Conservation (phyloP, 352 stramenopile genomes). For the Phytophthora syringae region DNA sequence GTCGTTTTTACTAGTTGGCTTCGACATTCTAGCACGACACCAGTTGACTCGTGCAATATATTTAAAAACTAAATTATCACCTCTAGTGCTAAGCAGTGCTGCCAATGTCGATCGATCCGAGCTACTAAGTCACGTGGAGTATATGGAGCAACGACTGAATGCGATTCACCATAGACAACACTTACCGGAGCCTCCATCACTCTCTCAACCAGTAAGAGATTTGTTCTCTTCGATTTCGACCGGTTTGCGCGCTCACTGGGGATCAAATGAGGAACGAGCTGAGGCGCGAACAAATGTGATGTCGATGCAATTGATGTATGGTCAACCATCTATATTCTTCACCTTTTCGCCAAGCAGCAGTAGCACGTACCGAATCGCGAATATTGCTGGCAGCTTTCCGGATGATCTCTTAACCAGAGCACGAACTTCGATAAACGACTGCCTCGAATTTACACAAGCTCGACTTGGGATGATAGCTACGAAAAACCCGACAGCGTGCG, state of each 20-base stretch:
- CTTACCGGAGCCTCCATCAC: neutral
- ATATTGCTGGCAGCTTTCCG: neutral
- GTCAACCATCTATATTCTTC: constrained; percentile 8
- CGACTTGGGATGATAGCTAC: constrained; percentile 3
- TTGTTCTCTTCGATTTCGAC: constrained; percentile 1
- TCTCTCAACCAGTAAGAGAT: neutral
- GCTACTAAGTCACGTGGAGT: constrained; percentile 4
- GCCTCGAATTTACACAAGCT: constrained; percentile 3
- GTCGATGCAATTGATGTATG: neutral
- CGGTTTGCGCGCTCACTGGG: constrained; percentile 5
- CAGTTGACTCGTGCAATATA: neutral
- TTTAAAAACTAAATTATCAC: neutral
- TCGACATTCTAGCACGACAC: constrained; percentile 8
- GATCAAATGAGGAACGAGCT: constrained; percentile 8
- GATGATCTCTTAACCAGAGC: neutral
- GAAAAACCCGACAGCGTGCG: neutral
- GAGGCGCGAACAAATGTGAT: constrained; percentile 1
- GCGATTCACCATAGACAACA: neutral
- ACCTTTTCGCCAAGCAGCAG: constrained; percentile 4
- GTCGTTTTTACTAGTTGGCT: constrained; percentile 13
- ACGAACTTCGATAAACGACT: neutral
- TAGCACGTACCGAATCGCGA: neutral
- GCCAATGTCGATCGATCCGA: constrained; percentile 5
- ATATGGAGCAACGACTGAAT: neutral
- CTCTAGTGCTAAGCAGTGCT: constrained; percentile 2